Conservation (phyloP, 805 yeast genomes). For the Lachancea quebecensis region DNA sequence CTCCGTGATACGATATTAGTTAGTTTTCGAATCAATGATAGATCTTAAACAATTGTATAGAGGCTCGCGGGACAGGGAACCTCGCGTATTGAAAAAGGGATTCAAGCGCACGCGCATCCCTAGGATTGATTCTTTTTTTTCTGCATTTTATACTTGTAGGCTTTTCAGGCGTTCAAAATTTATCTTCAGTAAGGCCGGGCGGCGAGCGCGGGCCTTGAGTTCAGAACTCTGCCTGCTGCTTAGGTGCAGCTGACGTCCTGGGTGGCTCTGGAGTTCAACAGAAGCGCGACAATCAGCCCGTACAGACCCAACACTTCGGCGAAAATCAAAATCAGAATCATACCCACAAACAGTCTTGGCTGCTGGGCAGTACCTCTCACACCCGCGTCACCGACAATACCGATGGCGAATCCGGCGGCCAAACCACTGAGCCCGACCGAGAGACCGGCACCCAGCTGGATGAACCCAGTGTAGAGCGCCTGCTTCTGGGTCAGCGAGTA, state of each 20-base stretch:
- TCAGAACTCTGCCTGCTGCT: background rate
- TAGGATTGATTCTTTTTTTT: background rate
- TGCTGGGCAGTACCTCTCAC: slow-evolving; percentile 98
- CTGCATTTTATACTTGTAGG: background rate
- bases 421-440: slow-evolving; percentile 95
- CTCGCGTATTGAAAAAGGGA: background rate
- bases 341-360: slow-evolving; percentile 97
- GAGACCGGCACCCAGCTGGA: slow-evolving; percentile 96
- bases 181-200: background rate
- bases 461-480: slow-evolving; percentile 94
- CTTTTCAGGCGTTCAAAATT: background rate
- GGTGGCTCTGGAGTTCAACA: slow-evolving; percentile 95
- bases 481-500: slow-evolving; percentile 83
- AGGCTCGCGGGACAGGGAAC: background rate
- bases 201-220: background rate
- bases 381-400: slow-evolving; percentile 99
- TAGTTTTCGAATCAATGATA: slow-evolving; percentile 1
- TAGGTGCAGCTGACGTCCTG: slow-evolving; percentile 69
- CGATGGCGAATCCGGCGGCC: slow-evolving; percentile 98
- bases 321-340: slow-evolving; percentile 96
- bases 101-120: background rate
- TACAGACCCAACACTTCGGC: slow-evolving; percentile 98
- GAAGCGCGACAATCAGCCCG: slow-evolving; percentile 96
- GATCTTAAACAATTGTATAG: slow-evolving; percentile 1
- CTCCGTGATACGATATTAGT: background rate